A percentile compares a stretch with the other conserved stretches of the same genome.
These are phyloP conservation scores for Tranzscheliella williamsii DNA, from an alignment of 1,284 basidiomycete genomes.

Conservation along the genomic window DNA sequence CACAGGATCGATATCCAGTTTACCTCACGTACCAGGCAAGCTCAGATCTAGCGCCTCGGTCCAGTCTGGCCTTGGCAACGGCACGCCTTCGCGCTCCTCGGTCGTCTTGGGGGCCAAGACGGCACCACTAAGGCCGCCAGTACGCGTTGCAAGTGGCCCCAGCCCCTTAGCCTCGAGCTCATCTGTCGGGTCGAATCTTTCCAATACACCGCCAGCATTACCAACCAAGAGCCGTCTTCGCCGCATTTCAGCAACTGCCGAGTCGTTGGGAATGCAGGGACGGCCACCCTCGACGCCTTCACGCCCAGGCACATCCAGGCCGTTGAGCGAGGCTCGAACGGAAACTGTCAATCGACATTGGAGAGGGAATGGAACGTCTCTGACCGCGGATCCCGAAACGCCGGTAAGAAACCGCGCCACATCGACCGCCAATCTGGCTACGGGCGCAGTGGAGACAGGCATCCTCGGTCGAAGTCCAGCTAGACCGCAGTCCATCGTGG, in stretches of 20 bases:
- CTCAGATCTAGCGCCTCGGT: constrained; percentile 17
- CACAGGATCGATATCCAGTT: constrained; percentile 17
- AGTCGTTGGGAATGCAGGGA: constrained; percentile 13
- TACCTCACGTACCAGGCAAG: constrained; percentile 13
- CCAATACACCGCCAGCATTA: constrained; percentile 29
- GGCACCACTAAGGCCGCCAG: no score
- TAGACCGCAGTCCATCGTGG: constrained; percentile 12
- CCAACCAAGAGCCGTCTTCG: constrained; percentile 15
- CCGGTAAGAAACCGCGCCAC: constrained; percentile 31
- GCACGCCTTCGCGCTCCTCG: constrained; percentile 32
- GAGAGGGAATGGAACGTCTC: no score
- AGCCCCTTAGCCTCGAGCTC: constrained; percentile 28
- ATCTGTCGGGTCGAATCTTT: constrained; percentile 17
- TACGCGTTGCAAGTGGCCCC: constrained; percentile 26
- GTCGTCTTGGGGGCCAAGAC: no score
- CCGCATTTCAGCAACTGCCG: constrained; percentile 34
- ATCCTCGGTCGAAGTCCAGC: constrained; percentile 21
- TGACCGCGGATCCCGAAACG: no score
- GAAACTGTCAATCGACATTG: no score
- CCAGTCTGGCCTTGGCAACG: constrained; percentile 27
- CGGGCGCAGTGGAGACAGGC: constrained; percentile 27
- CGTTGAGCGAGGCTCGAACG: no score
- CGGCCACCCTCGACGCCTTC: background rate
- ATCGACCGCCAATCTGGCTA: constrained; percentile 16
- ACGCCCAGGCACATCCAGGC: background rate